A percentile compares a stretch with the other conserved stretches of the same genome.
phyloP scores from a whole-genome alignment of 306 rosid genomes.

The Cyamopsis tetragonoloba region DNA sequence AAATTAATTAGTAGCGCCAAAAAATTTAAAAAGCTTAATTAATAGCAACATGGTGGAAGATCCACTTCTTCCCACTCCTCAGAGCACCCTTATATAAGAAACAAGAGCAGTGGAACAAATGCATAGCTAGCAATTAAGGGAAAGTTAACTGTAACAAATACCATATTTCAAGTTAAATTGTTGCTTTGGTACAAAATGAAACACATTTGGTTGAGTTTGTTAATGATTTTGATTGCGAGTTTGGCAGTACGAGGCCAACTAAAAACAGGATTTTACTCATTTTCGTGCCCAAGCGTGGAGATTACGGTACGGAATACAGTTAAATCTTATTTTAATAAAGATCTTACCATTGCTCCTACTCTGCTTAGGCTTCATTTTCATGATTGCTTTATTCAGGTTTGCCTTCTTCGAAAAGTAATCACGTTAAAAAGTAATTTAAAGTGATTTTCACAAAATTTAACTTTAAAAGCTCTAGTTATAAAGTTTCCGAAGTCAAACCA shows the following conservation, averaged over 20 bases:
- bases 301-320: slow-evolving; percentile 44
- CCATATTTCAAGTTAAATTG: background rate
- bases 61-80: background rate
- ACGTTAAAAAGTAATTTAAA: too few relatives aligned
- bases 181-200: background rate
- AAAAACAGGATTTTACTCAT: slow-evolving; percentile 26
- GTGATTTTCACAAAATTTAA: too few relatives aligned
- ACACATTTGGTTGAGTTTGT: background rate
- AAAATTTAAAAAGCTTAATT: background rate
- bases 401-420: background rate
- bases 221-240: background rate
- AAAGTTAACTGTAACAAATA: background rate
- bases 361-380: slow-evolving; percentile 70
- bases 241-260: background rate
- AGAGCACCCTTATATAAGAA: background rate
- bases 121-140: background rate
- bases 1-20: background rate
- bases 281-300: slow-evolving; percentile 55
- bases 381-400: slow-evolving; percentile 34
- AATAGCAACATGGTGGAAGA: background rate
- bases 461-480: too few relatives aligned
- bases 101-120: background rate
- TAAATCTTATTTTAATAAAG: slow-evolving; percentile 41
- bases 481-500: too few relatives aligned
- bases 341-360: slow-evolving; percentile 55